These are phyloP conservation scores for Amanita pallidorosea DNA, from an alignment of 768 basidiomycete species.

Conservation along the genomic window DNA sequence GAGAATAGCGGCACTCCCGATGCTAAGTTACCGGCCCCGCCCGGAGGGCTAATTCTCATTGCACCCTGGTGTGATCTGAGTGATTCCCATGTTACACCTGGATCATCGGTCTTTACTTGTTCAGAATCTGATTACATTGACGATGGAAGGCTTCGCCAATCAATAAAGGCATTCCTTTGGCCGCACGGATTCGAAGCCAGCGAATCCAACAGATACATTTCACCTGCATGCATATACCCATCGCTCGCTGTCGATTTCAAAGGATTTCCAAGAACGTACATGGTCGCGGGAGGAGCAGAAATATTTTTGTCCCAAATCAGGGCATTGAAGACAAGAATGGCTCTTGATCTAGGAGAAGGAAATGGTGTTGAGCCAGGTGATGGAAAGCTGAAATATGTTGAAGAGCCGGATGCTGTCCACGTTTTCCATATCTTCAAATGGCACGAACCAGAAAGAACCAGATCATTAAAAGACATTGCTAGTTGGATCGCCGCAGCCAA, in stretches of 20 bases:
- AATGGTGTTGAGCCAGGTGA: constrained; percentile 14
- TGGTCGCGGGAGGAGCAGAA: constrained; percentile 37
- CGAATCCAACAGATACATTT: constrained; percentile 31
- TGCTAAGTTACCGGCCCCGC: no score
- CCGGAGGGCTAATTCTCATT: no score
- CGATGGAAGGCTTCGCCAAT: constrained; percentile 12
- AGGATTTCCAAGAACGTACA: constrained; percentile 39
- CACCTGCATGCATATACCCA: constrained; percentile 29
- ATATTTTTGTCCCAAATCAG: constrained; percentile 20
- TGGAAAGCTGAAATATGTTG: constrained; percentile 6
- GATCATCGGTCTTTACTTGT: background rate
- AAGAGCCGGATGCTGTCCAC: constrained; percentile 4
- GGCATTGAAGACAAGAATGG: constrained; percentile 29
- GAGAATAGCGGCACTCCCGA: no score
- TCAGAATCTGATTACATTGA: background rate
- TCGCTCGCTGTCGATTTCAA: constrained; percentile 22
- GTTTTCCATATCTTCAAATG: constrained; percentile 21
- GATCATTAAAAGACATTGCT: background rate
- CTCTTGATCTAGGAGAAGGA: constrained; percentile 26
- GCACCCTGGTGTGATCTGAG: background rate
- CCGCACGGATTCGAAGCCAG: constrained; percentile 26
- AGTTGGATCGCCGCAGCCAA: background rate
- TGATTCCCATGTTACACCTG: background rate
- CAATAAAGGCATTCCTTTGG: constrained; percentile 25
- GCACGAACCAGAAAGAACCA: constrained; percentile 26